phyloP scores from a whole-genome alignment of 768 basidiomycete genomes.

The Erythrobasidium yunnanense region DNA sequence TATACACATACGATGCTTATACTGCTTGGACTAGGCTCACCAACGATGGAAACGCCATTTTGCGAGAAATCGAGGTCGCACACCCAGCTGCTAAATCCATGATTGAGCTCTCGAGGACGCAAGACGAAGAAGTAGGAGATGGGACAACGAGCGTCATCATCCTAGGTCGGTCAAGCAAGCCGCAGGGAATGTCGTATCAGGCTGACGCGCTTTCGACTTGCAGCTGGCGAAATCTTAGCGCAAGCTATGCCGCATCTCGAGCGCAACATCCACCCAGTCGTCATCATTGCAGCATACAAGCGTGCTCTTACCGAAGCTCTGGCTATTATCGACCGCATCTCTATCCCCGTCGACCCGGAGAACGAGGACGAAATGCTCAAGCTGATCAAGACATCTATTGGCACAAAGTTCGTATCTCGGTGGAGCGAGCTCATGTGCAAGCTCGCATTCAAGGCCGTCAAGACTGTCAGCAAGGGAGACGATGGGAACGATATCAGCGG shows the following conservation, averaged over 20 bases:
- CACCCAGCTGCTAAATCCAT: conserved; percentile 99
- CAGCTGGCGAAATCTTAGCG: conserved; percentile 92
- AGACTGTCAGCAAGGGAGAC: conserved; percentile 83
- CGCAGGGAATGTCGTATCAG: background rate
- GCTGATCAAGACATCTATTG: conserved; percentile 95
- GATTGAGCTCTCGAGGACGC: conserved; percentile 95
- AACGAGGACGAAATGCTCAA: conserved; percentile 86
- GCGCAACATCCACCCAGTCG: conserved; percentile 94
- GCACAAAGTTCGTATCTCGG: conserved; percentile 90
- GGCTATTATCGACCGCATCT: conserved; percentile 73
- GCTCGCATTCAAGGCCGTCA: conserved; percentile 83
- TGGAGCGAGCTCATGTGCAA: conserved; percentile 98
- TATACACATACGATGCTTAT: too few relatives aligned
- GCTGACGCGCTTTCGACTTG: conserved; percentile 22
- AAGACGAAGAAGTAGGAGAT: conserved; percentile 98
- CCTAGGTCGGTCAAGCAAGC: conserved; percentile 53
- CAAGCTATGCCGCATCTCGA: conserved; percentile 86
- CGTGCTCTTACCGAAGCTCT: conserved; percentile 87
- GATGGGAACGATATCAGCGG: conserved; percentile 84
- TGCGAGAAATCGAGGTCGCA: conserved; percentile 96
- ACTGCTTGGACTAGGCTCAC: conserved; percentile 57
- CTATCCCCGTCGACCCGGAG: conserved; percentile 73
- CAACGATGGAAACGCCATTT: conserved; percentile 97
- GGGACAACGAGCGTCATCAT: conserved; percentile 98
- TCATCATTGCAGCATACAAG: conserved; percentile 97